These are phyloP conservation scores for Eucalyptus coolabah DNA, from an alignment of 345 rosid species.

Conservation along the genomic window DNA sequence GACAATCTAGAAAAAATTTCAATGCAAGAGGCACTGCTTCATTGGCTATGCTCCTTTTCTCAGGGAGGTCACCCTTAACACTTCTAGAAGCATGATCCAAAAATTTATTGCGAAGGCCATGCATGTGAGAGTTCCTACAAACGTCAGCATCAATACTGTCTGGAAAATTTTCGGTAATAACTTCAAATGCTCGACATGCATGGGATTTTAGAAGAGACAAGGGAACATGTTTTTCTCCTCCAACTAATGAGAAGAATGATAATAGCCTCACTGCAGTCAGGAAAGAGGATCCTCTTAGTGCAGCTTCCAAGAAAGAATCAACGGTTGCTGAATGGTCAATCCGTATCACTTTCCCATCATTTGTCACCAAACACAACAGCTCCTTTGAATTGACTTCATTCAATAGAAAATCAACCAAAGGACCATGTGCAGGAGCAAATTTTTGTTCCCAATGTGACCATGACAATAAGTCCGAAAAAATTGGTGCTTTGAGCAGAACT, in stretches of 20 bases:
- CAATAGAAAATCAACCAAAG: constrained; percentile 56
- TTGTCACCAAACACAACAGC: constrained; percentile 67
- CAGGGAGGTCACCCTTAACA: neutral
- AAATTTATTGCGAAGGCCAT: neutral
- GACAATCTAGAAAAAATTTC: constrained; percentile 73
- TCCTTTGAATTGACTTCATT: constrained; percentile 56
- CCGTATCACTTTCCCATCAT: constrained; percentile 72
- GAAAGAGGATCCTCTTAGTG: constrained; percentile 64
- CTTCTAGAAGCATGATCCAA: no score
- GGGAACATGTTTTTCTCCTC: constrained; percentile 66
- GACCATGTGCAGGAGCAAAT: constrained; percentile 75
- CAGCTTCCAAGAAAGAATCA: constrained; percentile 78
- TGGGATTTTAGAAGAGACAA: constrained; percentile 63
- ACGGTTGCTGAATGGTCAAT: constrained; percentile 59
- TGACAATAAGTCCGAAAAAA: constrained; percentile 56
- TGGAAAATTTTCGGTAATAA: constrained; percentile 22
- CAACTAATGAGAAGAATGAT: constrained; percentile 56
- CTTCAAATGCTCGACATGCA: constrained; percentile 62
- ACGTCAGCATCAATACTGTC: constrained; percentile 7
- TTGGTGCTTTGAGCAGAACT: constrained; percentile 61
- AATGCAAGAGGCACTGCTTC: constrained; percentile 31
- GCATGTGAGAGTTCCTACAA: neutral
- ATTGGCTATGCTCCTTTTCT: constrained; percentile 3
- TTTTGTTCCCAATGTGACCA: constrained; percentile 89
- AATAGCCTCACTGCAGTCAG: constrained; percentile 55